These are phyloP conservation scores for Syzygium aromaticum DNA, from an alignment of 345 rosid species.

Conservation along the genomic window DNA sequence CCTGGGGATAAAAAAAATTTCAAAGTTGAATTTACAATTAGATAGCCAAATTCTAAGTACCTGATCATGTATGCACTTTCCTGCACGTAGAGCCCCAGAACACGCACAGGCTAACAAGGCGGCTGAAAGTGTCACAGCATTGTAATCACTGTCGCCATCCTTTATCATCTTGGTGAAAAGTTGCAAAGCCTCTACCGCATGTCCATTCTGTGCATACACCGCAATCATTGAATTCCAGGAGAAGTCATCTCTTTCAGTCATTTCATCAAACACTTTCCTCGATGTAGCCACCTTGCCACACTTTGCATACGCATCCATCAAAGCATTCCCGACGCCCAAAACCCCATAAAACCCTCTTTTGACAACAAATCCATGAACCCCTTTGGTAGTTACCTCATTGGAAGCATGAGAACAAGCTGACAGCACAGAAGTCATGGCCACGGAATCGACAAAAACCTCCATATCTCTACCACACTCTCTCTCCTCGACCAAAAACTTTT, in stretches of 20 bases:
- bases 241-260: constrained; percentile 49
- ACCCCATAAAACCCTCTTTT: constrained; percentile 54
- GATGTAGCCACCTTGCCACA: constrained; percentile 39
- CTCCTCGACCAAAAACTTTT: constrained; percentile 49
- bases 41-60: constrained; percentile 16
- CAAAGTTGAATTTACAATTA: background rate
- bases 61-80: constrained; percentile 76
- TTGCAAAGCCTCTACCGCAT: constrained; percentile 51
- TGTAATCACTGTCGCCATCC: constrained; percentile 31
- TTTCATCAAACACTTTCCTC: constrained; percentile 57
- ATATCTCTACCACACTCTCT: constrained; percentile 11
- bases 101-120: constrained; percentile 64
- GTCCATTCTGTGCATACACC: constrained; percentile 64
- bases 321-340: constrained; percentile 52
- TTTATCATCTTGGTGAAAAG: constrained; percentile 36
- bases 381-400: constrained; percentile 38
- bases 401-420: constrained; percentile 67
- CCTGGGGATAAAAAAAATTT: background rate
- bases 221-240: constrained; percentile 81
- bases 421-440: constrained; percentile 60
- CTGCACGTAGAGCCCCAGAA: constrained; percentile 50
- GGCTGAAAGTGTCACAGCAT: constrained; percentile 64
- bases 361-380: constrained; percentile 46
- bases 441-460: constrained; percentile 38
- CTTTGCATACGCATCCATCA: constrained; percentile 81